Evolutionary conservation across 345 rosid genomes (phyloP), one percentile per base, ranked within the genome.

Genomic region (Populus alba): DNA sequence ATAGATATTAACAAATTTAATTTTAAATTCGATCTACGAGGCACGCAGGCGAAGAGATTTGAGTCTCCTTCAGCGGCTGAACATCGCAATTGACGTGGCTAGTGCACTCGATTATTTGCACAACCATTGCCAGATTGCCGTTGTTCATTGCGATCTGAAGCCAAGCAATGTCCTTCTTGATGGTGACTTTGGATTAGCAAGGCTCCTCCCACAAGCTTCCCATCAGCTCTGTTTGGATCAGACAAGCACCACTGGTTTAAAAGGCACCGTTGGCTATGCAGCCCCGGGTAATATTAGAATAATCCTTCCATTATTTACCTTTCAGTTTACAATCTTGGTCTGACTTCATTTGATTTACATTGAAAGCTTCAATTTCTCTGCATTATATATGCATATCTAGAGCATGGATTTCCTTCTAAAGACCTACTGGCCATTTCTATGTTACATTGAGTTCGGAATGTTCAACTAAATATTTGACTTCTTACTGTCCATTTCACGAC

Each of bases 281-380:
- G 33, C 78, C 10, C 78, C 78, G 66, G 78, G 78, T 75, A 75
- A 41, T 20, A 41, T 10, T 22, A 9, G 16, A 37, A 9, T 15
- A 1, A 39, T 45, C 51, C 17, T 45, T 45, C 39, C 23, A 1
- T 18, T 68, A 20, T 3, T 37, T 68, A 6, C 20, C 13, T 45
- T 59, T 59, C 65, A 7, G 27, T 59, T 45, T 3, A 45, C 3
- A 59, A 7, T 12, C 27, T 20, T 4, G 2, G 25, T 11, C 11
- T 18, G 65, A 22, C 29, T 59, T 0, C 65, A 7, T 59, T 22
- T 45, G 11, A 10, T 55, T n/a, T 6, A 11, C 4, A 4, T 47
- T 71, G 10, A n/a, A 41, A 17, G 3, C 15, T 8, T 71, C 15
- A 25, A 2, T 20, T 11, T n/a, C 16, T 29, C 11, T 41, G 9